A percentile compares a stretch with the other conserved stretches of the same genome.
phyloP scores from a whole-genome alignment of 2,329 filamentous ascomycete species.

The Penicillium brevicompactum region DNA sequence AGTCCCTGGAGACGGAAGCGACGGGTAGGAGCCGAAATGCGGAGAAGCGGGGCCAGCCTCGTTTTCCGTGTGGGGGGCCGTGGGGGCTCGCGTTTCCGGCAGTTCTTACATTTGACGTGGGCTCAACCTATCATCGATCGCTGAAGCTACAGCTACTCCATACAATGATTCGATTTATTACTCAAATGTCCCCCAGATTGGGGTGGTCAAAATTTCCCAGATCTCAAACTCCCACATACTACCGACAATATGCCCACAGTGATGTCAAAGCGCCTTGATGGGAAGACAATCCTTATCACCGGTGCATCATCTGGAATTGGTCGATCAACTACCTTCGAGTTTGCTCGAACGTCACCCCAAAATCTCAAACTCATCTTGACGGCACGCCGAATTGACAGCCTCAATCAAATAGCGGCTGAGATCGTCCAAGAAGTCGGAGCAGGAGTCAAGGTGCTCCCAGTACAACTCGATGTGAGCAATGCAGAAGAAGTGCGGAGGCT shows the following conservation, averaged over 20 bases:
- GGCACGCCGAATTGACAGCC: conserved; percentile 75
- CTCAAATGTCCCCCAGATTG: not conserved
- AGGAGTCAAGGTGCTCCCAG: conserved; percentile 78
- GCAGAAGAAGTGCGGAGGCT: conserved; percentile 73
- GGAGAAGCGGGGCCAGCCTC: not conserved
- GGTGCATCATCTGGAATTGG: conserved; percentile 95
- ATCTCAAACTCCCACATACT: not conserved
- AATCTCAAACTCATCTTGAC: conserved; percentile 84
- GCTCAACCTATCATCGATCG: too few relatives aligned
- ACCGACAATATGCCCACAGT: conserved; percentile 60
- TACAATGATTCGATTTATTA: not conserved
- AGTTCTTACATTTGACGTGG: too few relatives aligned
- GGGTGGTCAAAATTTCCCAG: not conserved
- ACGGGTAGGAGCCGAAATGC: not conserved
- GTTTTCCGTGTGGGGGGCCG: not conserved
- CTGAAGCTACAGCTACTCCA: too few relatives aligned
- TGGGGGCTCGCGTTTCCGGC: too few relatives aligned
- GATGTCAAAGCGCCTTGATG: conserved; percentile 78
- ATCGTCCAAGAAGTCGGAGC: conserved; percentile 75
- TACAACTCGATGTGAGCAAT: conserved; percentile 85
- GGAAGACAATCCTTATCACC: conserved; percentile 91
- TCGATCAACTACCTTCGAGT: conserved; percentile 74
- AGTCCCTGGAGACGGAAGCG: not conserved
- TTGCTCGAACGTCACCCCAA: conserved; percentile 79
- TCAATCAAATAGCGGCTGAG: conserved; percentile 74